Conservation (phyloP, 179 eudicot genomes). For the Vitellaria paradoxa region DNA sequence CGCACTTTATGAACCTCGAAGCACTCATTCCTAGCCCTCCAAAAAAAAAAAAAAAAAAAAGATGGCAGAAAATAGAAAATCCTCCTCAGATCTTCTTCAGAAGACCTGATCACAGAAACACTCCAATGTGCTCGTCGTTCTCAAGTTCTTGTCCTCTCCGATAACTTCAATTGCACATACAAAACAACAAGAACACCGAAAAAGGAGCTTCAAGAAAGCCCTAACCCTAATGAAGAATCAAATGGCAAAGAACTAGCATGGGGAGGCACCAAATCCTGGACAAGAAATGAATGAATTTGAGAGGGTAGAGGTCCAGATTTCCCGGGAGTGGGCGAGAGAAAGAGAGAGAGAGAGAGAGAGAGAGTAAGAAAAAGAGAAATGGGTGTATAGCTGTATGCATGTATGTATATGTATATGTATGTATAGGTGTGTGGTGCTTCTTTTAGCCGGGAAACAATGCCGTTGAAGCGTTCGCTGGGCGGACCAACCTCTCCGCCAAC, state of each 20-base stretch:
- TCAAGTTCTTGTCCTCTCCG: neutral
- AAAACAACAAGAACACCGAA: neutral
- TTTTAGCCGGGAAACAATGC: slow-evolving; percentile 15
- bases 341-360: neutral
- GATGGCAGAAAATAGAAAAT: neutral
- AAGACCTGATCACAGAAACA: slow-evolving; percentile 22
- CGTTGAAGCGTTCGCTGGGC: slow-evolving; percentile 24
- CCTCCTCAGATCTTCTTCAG: slow-evolving; percentile 24
- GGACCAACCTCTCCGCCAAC: slow-evolving; percentile 4
- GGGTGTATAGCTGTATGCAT: neutral
- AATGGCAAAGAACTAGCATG: neutral
- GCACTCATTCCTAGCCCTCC: slow-evolving; percentile 21
- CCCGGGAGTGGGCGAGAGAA: too few species aligned
- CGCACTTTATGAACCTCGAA: slow-evolving; percentile 34
- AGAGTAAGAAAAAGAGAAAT: neutral
- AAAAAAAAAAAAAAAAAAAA: neutral
- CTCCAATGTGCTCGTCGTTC: neutral
- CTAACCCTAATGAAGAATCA: neutral
- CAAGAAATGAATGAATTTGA: slow-evolving; percentile 1
- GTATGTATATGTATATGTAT: neutral
- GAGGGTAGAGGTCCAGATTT: neutral
- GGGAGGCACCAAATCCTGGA: neutral
- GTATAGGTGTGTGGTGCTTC: slow-evolving; percentile 18
- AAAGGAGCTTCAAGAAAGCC: neutral
- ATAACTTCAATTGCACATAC: neutral